A percentile compares a stretch with the other conserved stretches of the same genome.
These are phyloP conservation scores for Curvularia spicifera DNA, from an alignment of 2,329 filamentous ascomycete genomes.

Conservation along the genomic window DNA sequence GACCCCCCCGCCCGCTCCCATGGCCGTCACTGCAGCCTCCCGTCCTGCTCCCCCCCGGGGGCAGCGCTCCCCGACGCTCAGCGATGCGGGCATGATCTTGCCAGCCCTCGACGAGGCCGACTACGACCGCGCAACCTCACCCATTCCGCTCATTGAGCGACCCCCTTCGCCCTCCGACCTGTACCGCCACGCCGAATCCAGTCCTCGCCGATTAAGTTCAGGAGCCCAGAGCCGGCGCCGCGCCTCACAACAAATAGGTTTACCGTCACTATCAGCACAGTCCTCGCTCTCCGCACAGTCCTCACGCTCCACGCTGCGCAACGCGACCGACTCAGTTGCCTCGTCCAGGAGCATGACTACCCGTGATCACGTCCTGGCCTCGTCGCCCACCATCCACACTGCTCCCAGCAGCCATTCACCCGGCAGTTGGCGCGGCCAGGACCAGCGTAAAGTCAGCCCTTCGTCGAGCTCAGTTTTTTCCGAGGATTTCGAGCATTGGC, in stretches of 20 bases:
- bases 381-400: constrained; percentile 44
- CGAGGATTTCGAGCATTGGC: constrained; percentile 54
- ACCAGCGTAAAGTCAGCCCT: constrained; percentile 40
- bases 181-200: constrained; percentile 32
- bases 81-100: constrained; percentile 93
- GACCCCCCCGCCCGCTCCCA: constrained; percentile 22
- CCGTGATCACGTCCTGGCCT: constrained; percentile 38
- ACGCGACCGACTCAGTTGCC: constrained; percentile 34
- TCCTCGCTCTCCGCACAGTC: constrained; percentile 45
- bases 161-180: constrained; percentile 51
- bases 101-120: constrained; percentile 60
- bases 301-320: constrained; percentile 47
- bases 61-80: constrained; percentile 76
- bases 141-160: constrained; percentile 57
- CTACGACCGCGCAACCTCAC: constrained; percentile 55
- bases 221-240: constrained; percentile 40
- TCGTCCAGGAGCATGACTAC: constrained; percentile 20
- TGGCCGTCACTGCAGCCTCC: constrained; percentile 32
- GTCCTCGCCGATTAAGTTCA: constrained; percentile 38
- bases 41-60: constrained; percentile 20
- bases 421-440: constrained; percentile 27
- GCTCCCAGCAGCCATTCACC: constrained; percentile 22
- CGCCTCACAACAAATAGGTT: constrained; percentile 38
- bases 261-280: constrained; percentile 42
- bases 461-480: constrained; percentile 53